Percentiles rank a stretch among this genome's conserved stretches.
Evolutionary conservation across 139 green algal genomes (phyloP).

Genomic region (Trebouxia sp.): DNA sequence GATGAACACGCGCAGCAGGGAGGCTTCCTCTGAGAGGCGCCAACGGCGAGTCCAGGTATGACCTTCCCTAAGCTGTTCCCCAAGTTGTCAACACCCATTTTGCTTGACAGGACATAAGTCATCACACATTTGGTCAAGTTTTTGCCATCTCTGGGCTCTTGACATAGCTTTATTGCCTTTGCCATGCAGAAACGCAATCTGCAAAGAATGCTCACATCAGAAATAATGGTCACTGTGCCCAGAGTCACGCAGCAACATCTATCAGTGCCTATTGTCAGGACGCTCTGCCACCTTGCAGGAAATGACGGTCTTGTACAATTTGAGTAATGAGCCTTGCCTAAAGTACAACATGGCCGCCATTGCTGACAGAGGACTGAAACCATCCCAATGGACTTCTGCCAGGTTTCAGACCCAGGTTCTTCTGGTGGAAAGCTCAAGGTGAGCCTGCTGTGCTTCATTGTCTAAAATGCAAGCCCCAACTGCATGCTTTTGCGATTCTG

Average conservation of each 20-base stretch:
- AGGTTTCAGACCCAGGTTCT: slow-evolving; percentile 80
- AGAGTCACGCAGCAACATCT: background rate
- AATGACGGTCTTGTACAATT: slow-evolving; percentile 94
- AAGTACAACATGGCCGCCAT: slow-evolving; percentile 92
- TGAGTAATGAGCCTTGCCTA: slow-evolving; percentile 94
- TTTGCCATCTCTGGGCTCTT: too few species aligned
- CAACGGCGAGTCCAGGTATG: slow-evolving; percentile 37
- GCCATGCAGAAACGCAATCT: too few species aligned
- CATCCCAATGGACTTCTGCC: slow-evolving; percentile 84
- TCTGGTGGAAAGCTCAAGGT: slow-evolving; percentile 84
- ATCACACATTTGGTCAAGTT: too few species aligned
- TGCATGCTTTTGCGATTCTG: background rate
- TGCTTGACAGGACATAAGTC: too few species aligned
- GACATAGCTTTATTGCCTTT: too few species aligned
- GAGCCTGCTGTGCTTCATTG: background rate
- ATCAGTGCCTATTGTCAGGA: background rate
- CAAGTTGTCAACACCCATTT: too few species aligned
- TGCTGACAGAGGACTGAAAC: slow-evolving; percentile 89
- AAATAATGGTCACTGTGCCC: too few species aligned
- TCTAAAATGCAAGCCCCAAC: background rate
- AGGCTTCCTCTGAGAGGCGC: slow-evolving; percentile 36
- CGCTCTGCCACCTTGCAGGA: slow-evolving; percentile 50
- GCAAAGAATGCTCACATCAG: too few species aligned
- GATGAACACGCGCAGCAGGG: slow-evolving; percentile 72
- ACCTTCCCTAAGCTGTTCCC: background rate